These are phyloP conservation scores for Pseudofabraea citricarpa DNA, from an alignment of 2,329 filamentous ascomycete species.

Conservation along the genomic window DNA sequence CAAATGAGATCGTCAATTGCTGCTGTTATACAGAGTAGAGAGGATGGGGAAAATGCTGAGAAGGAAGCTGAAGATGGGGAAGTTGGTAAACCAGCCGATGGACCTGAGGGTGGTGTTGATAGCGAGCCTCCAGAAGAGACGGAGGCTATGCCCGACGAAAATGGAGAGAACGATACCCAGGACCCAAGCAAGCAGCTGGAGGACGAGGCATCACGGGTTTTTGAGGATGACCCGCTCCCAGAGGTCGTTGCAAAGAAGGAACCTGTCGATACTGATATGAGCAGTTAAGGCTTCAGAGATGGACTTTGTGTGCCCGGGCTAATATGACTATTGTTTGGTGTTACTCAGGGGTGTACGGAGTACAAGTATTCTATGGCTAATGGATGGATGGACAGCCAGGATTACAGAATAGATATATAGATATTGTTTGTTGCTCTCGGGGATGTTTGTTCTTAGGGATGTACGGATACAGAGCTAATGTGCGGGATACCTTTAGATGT, in stretches of 20 bases:
- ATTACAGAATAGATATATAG: too few species aligned
- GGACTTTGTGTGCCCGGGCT: too few species aligned
- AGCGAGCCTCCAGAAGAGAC: not conserved
- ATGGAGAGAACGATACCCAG: not conserved
- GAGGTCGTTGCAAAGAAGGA: not conserved
- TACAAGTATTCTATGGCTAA: too few species aligned
- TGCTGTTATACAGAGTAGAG: not conserved
- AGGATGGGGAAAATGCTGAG: not conserved
- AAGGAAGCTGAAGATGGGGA: not conserved
- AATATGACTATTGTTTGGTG: too few species aligned
- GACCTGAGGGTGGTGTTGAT: not conserved
- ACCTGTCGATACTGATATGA: not conserved
- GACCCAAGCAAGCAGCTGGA: not conserved
- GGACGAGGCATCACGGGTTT: not conserved
- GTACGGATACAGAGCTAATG: too few species aligned
- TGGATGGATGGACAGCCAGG: too few species aligned
- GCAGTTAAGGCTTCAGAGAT: not conserved
- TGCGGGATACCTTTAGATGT: too few species aligned
- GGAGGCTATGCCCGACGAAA: not conserved
- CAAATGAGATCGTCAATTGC: conserved; percentile 15
- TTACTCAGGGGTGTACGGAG: too few species aligned
- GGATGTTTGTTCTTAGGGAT: too few species aligned
- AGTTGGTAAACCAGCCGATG: not conserved
- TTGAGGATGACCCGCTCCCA: not conserved
- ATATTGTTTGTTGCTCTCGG: too few species aligned